Conservation (phyloP, 345 rosid species). For the Salix exigua region DNA sequence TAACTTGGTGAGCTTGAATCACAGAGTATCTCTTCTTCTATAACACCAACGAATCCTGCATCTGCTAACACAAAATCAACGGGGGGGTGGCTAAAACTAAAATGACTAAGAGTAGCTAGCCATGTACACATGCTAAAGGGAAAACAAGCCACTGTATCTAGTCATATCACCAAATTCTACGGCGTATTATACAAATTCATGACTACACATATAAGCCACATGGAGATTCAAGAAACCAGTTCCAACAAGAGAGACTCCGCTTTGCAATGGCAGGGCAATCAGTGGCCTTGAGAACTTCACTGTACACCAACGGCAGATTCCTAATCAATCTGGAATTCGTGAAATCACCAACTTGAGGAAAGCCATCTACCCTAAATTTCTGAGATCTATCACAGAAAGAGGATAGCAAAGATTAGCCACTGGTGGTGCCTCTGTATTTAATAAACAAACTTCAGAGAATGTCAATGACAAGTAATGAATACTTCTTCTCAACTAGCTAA, state of each 20-base stretch:
- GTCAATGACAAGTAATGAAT: neutral
- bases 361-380: constrained; percentile 29
- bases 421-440: neutral
- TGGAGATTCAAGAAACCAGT: constrained; percentile 14
- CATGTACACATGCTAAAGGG: constrained; percentile 40
- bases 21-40: constrained; percentile 31
- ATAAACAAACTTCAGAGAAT: neutral
- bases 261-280: constrained; percentile 3
- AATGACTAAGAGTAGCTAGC: constrained; percentile 37
- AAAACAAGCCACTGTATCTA: constrained; percentile 24
- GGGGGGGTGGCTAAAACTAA: constrained; percentile 12
- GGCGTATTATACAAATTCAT: constrained; percentile 37
- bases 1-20: constrained; percentile 32
- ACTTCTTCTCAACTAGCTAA: neutral
- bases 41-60: constrained; percentile 44
- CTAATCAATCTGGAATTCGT: constrained; percentile 8
- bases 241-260: constrained; percentile 15
- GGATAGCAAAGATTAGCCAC: neutral
- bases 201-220: constrained; percentile 17
- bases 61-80: constrained; percentile 25
- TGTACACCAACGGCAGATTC: constrained; percentile 33
- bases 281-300: constrained; percentile 16
- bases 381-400: constrained; percentile 18
- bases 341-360: constrained; percentile 21
- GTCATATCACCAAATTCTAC: constrained; percentile 25